Evolutionary conservation across 352 stramenopile genomes (phyloP).

Genomic region (Phytophthora europaea): DNA sequence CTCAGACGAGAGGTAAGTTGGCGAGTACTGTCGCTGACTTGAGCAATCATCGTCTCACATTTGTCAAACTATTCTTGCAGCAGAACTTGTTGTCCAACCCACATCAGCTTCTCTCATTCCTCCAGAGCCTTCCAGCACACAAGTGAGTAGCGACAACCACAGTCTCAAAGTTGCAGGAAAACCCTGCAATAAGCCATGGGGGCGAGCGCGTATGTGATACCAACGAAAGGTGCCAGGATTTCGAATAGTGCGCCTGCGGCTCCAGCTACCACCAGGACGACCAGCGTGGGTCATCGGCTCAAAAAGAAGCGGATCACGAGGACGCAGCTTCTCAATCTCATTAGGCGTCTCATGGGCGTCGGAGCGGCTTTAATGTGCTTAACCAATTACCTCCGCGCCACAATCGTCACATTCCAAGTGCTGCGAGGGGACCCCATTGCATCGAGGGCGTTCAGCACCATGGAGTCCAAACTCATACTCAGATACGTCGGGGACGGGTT

Average conservation of each 20-base stretch:
- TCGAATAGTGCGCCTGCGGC: conserved; percentile 6
- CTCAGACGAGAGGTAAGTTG: background rate
- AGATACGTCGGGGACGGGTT: conserved; percentile 24
- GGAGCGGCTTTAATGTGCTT: conserved; percentile 42
- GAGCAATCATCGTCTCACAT: conserved; percentile 1
- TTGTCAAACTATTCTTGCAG: conserved; percentile 15
- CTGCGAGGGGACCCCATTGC: conserved; percentile 20
- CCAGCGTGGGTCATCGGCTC: background rate
- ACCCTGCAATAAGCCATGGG: conserved; percentile 9
- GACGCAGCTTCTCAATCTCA: conserved; percentile 32
- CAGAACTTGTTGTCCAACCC: conserved; percentile 18
- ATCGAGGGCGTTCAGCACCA: conserved; percentile 17
- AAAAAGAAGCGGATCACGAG: conserved; percentile 42
- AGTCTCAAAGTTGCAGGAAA: conserved; percentile 2
- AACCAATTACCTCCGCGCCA: conserved; percentile 36
- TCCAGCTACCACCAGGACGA: background rate
- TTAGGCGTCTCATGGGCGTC: conserved; percentile 31
- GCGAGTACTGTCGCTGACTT: background rate
- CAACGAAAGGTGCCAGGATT: conserved; percentile 15
- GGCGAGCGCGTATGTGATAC: conserved; percentile 22
- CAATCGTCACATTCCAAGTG: conserved; percentile 39
- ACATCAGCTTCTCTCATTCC: conserved; percentile 8
- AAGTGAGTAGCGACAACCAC: background rate
- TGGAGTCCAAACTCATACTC: conserved; percentile 37
- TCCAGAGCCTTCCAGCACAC: background rate